Evolutionary conservation across 208 protist species (phyloP), one percentile per base, ranked within the genome.

Genomic region (Leptomonas seymouri): DNA sequence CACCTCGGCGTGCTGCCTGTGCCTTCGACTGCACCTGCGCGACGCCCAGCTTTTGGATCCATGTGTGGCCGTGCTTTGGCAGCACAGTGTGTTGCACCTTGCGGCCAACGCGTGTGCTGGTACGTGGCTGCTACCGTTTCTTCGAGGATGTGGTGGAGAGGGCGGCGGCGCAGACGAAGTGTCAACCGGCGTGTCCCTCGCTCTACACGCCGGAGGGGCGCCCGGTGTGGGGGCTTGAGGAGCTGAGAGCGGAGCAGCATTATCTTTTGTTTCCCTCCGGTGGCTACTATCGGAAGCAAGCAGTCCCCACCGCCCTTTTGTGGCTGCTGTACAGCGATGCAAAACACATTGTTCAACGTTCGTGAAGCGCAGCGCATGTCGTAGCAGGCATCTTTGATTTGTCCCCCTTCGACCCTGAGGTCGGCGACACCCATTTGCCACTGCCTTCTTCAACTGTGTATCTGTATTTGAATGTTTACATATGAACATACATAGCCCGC

Each of bases 171-270:
- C 51, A 56, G 49, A 66, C 67, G 1, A 0, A 30, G 28, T 79
- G 74, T 45, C 25, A 51, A 45, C 65, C 74, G 1, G 60, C 67
- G 7, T 36, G 65, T 5, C 46, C 53, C 12, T 14, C 23, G 6
- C 56, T 79, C 18, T 79, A 79, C 74, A 79, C 62, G 0, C 74
- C 74, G 12, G 65, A 71, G 9, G 74, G 74, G 4, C 49, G 55
- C 23, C 54, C 41, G 0, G 54, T 79, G 30, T 56, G 54, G 0
- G 15, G 44, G 2, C 25, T 79, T 34, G 31, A 63, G 8, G 42
- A 23, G 14, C 53, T 79, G 23, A 21, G 41, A 14, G 39, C 55
- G 39, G 65, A 79, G 51, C 23, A 50, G 18, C 74, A 79, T 46
- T 79, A 79, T 44, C 55, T 79, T 7, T 31, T 72, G 18, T 71